phyloP scores from a whole-genome alignment of 148 eudicot species.

The Rhododendron griersonianum region DNA sequence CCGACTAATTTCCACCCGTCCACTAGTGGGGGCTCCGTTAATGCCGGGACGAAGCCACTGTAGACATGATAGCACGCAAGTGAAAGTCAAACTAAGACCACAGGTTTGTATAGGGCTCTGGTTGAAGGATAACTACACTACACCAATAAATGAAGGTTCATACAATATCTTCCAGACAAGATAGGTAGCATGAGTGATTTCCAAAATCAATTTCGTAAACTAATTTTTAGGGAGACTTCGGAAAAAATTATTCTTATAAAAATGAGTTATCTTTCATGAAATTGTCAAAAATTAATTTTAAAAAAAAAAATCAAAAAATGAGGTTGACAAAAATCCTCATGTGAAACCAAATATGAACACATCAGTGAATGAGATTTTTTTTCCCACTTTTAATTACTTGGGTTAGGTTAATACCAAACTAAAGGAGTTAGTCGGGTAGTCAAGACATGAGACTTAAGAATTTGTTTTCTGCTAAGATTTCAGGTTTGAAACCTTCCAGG shows the following conservation, averaged over 20 bases:
- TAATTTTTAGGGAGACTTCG: neutral
- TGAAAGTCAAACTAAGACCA: neutral
- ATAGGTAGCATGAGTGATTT: neutral
- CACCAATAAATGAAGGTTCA: neutral
- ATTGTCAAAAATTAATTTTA: neutral
- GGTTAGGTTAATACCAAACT: too few species aligned
- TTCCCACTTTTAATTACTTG: too few species aligned
- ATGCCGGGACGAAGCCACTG: too few species aligned
- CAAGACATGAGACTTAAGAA: too few species aligned
- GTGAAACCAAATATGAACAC: too few species aligned
- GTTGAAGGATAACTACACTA: neutral
- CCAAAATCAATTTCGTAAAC: neutral
- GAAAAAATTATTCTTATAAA: neutral
- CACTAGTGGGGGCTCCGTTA: too few species aligned
- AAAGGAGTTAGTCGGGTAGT: too few species aligned
- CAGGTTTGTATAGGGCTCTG: neutral
- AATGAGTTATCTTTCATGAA: neutral
- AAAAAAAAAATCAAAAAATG: neutral
- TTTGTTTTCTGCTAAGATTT: too few species aligned
- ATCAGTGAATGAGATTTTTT: too few species aligned
- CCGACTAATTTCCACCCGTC: too few species aligned
- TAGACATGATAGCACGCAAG: too few species aligned
- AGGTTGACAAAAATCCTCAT: neutral
- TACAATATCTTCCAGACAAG: neutral
- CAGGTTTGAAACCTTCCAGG: too few species aligned